Evolutionary conservation across 306 rosid genomes (phyloP).

Genomic region (Castanea mollissima): DNA sequence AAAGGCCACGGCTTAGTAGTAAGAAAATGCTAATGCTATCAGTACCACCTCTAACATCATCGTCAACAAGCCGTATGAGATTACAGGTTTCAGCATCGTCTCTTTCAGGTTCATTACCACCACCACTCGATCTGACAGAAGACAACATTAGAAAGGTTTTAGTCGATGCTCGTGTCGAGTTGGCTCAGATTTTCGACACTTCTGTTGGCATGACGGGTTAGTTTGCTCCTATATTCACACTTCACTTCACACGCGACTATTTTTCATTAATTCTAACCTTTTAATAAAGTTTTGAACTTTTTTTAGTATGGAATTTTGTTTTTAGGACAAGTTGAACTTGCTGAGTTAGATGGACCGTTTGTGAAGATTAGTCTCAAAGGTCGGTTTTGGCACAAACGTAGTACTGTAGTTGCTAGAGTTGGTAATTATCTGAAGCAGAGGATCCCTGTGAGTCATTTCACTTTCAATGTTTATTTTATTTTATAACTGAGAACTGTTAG

Average conservation of each 20-base stretch:
- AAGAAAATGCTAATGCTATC: neutral
- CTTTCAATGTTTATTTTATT: neutral
- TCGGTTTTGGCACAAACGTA: constrained; percentile 91
- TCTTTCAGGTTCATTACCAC: constrained; percentile 25
- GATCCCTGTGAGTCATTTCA: constrained; percentile 65
- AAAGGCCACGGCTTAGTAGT: neutral
- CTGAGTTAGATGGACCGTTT: constrained; percentile 82
- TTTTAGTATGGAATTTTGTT: no score
- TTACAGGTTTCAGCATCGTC: constrained; percentile 34
- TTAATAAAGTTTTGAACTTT: no score
- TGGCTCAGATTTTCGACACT: constrained; percentile 72
- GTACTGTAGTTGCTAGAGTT: constrained; percentile 64
- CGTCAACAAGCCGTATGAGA: constrained; percentile 12
- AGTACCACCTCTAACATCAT: neutral
- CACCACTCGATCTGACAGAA: constrained; percentile 80
- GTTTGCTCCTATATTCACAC: no score
- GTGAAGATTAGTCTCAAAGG: constrained; percentile 87
- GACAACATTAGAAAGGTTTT: constrained; percentile 59
- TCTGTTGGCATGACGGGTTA: constrained; percentile 90
- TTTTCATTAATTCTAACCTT: no score
- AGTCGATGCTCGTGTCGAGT: constrained; percentile 68
- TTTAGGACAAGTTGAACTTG: constrained; percentile 69
- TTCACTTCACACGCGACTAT: neutral
- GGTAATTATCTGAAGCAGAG: constrained; percentile 82
- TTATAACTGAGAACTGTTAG: neutral